Evolutionary conservation across 2,329 filamentous ascomycete genomes (phyloP).

Genomic region (Gliomastix tumulicola): DNA sequence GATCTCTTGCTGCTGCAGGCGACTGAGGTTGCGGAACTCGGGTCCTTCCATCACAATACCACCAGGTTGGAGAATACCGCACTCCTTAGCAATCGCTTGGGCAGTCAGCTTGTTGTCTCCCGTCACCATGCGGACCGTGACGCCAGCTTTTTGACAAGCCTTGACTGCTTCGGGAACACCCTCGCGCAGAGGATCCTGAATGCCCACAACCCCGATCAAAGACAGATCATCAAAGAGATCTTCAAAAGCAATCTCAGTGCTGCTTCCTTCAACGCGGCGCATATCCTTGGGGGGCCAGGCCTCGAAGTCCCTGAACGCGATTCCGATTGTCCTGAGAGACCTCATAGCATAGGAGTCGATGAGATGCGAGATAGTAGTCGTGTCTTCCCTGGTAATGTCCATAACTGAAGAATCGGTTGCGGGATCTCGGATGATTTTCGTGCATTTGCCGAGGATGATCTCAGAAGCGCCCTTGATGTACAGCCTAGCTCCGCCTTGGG

Average conservation of each 20-base stretch:
- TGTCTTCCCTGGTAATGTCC: conserved; percentile 36
- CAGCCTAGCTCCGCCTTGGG: conserved; percentile 44
- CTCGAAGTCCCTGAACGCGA: conserved; percentile 78
- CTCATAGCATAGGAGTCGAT: conserved; percentile 74
- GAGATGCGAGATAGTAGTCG: conserved; percentile 51
- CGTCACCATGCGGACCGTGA: conserved; percentile 79
- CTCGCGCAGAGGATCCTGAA: conserved; percentile 71
- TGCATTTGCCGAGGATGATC: conserved; percentile 53
- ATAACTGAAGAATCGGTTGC: conserved; percentile 30
- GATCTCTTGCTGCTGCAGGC: conserved; percentile 56
- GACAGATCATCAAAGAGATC: conserved; percentile 61
- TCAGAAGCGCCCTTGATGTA: conserved; percentile 61
- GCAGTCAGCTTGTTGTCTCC: conserved; percentile 77
- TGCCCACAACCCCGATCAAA: conserved; percentile 66
- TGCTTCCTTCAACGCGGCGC: conserved; percentile 45
- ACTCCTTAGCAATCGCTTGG: conserved; percentile 71
- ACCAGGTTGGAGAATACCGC: conserved; percentile 63
- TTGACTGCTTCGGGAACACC: conserved; percentile 69
- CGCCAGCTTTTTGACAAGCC: conserved; percentile 68
- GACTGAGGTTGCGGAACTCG: conserved; percentile 65
- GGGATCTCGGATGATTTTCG: conserved; percentile 41
- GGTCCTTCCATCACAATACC: conserved; percentile 74
- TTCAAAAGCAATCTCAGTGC: conserved; percentile 57
- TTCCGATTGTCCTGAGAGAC: conserved; percentile 77
- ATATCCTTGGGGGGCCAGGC: conserved; percentile 71